These are phyloP conservation scores for Xylaria nigripes DNA, from an alignment of 495 filamentous ascomycete genomes.

Conservation along the genomic window DNA sequence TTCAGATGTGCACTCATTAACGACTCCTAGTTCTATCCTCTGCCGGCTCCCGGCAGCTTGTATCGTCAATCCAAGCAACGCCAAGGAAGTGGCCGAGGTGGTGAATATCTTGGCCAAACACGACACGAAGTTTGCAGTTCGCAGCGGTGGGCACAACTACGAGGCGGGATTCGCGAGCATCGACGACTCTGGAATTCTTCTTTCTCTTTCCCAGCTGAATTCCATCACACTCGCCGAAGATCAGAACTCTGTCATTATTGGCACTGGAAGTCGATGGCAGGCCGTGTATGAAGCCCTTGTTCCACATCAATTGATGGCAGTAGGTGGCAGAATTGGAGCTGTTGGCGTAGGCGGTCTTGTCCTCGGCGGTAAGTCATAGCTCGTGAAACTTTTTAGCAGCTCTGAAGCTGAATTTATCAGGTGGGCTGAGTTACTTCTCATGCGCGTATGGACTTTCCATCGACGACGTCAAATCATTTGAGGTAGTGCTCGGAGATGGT, in stretches of 20 bases:
- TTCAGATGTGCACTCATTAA: neutral
- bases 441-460: constrained; percentile 47
- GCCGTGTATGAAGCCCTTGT: constrained; percentile 41
- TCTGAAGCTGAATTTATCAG: constrained; percentile 1
- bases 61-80: constrained; percentile 33
- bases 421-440: constrained; percentile 42
- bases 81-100: constrained; percentile 25
- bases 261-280: constrained; percentile 42
- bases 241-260: constrained; percentile 33
- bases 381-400: constrained; percentile 6
- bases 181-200: constrained; percentile 39
- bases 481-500: constrained; percentile 49
- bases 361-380: constrained; percentile 19
- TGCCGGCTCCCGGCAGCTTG: constrained; percentile 30
- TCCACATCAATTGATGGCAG: constrained; percentile 31
- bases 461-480: constrained; percentile 44
- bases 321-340: constrained; percentile 40
- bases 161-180: constrained; percentile 44
- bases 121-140: constrained; percentile 38
- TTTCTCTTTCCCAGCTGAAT: constrained; percentile 41
- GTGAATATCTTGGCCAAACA: constrained; percentile 23
- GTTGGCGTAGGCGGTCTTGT: constrained; percentile 36
- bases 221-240: constrained; percentile 36
- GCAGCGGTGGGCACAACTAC: constrained; percentile 42
- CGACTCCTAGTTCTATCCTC: constrained; percentile 10